These are phyloP conservation scores for Aspergillus taichungensis DNA, from an alignment of 495 filamentous ascomycete species.

Conservation along the genomic window DNA sequence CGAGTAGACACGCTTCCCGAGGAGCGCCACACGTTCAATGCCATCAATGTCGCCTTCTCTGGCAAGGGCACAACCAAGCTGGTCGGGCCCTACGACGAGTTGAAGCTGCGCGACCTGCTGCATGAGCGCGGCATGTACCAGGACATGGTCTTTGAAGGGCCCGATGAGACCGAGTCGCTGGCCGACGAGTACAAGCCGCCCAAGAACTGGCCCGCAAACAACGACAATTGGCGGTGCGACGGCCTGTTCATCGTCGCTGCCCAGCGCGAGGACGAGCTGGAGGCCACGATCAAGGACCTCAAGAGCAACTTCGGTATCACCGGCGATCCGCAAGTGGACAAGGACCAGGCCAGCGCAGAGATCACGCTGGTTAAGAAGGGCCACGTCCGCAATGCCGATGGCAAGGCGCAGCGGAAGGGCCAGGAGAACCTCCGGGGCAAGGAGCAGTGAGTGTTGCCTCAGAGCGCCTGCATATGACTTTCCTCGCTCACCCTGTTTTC, in stretches of 20 bases:
- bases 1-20: constrained; percentile 4
- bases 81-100: neutral
- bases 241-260: constrained; percentile 4
- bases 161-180: neutral
- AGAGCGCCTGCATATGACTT: neutral
- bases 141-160: constrained; percentile 5
- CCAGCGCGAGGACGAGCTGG: neutral
- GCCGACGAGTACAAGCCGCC: too few species aligned
- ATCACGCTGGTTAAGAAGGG: constrained; percentile 4
- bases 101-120: constrained; percentile 2
- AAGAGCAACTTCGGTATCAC: too few species aligned
- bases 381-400: constrained; percentile 1
- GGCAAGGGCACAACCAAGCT: constrained; percentile 22
- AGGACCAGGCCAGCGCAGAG: neutral
- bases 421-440: too few species aligned
- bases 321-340: too few species aligned
- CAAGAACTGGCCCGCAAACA: too few species aligned
- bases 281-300: too few species aligned
- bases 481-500: neutral
- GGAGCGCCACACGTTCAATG: neutral
- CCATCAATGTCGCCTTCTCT: constrained; percentile 23
- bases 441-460: constrained; percentile 8
- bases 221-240: too few species aligned
- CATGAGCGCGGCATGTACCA: constrained; percentile 7
- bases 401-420: too few species aligned